Evolutionary conservation across 2,329 filamentous ascomycete species (phyloP).

Genomic region (Myriosclerotinia duriaeana): DNA sequence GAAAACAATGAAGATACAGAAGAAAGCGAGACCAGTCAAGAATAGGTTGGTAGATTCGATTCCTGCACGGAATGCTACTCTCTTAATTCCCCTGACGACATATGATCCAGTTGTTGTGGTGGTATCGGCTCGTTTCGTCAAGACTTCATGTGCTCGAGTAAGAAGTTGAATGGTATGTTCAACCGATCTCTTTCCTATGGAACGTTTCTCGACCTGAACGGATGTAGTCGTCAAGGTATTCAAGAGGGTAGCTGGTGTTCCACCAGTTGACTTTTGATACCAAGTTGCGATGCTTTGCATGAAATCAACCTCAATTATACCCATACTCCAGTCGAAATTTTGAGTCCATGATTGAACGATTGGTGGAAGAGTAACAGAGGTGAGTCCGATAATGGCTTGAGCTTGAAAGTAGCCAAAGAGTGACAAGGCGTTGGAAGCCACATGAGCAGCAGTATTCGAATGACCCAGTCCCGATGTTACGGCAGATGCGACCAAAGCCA

Average conservation of each 20-base stretch:
- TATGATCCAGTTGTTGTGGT: conserved; percentile 56
- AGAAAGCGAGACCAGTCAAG: conserved; percentile 86
- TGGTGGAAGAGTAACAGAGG: conserved; percentile 76
- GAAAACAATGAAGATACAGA: conserved; percentile 76
- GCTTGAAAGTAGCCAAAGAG: conserved; percentile 93
- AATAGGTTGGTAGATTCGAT: conserved; percentile 94
- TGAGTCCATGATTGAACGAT: conserved; percentile 93
- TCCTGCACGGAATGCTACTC: conserved; percentile 79
- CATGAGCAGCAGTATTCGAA: conserved; percentile 90
- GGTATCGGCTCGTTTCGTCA: conserved; percentile 55
- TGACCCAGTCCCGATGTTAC: conserved; percentile 88
- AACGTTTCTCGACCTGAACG: conserved; percentile 69
- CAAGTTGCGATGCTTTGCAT: conserved; percentile 87
- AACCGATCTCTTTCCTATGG: conserved; percentile 54
- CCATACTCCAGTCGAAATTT: conserved; percentile 98
- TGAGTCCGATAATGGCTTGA: conserved; percentile 87
- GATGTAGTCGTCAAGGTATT: conserved; percentile 72
- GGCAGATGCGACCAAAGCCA: conserved; percentile 81
- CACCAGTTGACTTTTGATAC: conserved; percentile 93
- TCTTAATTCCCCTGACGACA: conserved; percentile 77
- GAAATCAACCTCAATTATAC: conserved; percentile 84
- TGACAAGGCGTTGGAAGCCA: conserved; percentile 90
- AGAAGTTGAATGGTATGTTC: conserved; percentile 37
- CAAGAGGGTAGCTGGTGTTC: conserved; percentile 75
- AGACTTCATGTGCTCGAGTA: conserved; percentile 40